Base-by-base conservation (phyloP, 441 rosid genomes). In the Macaranga tanarius region DNA sequence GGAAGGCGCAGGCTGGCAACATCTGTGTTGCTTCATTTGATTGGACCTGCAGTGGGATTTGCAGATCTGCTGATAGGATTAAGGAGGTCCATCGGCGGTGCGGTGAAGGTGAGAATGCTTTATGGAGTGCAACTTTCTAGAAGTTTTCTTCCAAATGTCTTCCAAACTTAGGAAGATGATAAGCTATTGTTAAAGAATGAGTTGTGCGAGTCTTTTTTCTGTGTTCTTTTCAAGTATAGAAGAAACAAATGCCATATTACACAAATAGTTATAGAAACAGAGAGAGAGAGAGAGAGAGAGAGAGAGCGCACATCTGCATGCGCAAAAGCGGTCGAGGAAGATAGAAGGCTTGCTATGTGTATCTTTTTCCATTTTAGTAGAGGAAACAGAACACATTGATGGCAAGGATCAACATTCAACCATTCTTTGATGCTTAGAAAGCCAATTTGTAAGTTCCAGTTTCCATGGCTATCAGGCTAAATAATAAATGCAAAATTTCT, bases 1-100 rank as follows among this genome's bases (percentile, higher is more conserved):
- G 96, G 97, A 92, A 92, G 82, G 95, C 97, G 0, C 97, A 90
- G 77, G 95, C 96, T 38, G 97, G 96, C 69, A 90, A 92, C 82
- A 75, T 87, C 16, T 92, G 96, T 17, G 89, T 90, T 66, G 97
- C 97, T 66, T 90, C 97, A 28, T 92, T 89, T 4, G 96, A 90
- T 72, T 92, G 97, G 97, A 92, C 65, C 76, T 92, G 97, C 86
- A 92, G 97, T 2, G 97, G 97, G 45, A 92, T 92, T 47, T 90
- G 97, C 84, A 88, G 84, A 69, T 90, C 97, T 9, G 94, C 82
- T 0, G 94, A 92, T 62, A 85, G 92, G 76, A 90, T 92, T 13
- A 89, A 81, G 80, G 97, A 92, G 79, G 96, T 92, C 76, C 97
- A 92, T 77, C 70, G 87, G 73, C 90, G 93, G 10, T 92, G 97